A percentile compares a stretch with the other conserved stretches of the same genome.
These are phyloP conservation scores for Phoenix roebelenii DNA, from an alignment of 176 grass and related monocot genomes.

Conservation along the genomic window DNA sequence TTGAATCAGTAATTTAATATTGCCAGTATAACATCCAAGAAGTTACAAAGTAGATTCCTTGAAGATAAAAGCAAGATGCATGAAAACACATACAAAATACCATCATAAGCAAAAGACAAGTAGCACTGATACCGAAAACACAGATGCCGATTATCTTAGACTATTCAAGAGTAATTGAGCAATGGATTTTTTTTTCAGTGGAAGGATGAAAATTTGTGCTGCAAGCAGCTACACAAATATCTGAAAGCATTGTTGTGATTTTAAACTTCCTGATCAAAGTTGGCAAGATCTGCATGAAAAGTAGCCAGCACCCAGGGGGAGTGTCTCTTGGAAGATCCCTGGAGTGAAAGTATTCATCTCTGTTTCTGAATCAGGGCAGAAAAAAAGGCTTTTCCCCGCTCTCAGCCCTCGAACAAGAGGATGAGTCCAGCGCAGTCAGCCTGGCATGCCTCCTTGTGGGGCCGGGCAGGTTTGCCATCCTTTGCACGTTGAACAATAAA, in stretches of 20 bases:
- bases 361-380: slow-evolving; percentile 54
- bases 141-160: slow-evolving; percentile 42
- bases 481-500: slow-evolving; percentile 67
- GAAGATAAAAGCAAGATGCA: no score
- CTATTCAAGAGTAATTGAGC: slow-evolving; percentile 49
- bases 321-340: no score
- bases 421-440: slow-evolving; percentile 70
- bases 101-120: not conserved
- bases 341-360: slow-evolving; percentile 60
- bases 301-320: no score
- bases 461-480: slow-evolving; percentile 71
- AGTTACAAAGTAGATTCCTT: no score
- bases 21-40: no score
- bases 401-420: slow-evolving; percentile 60
- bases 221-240: no score
- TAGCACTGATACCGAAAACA: no score
- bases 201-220: no score
- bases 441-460: slow-evolving; percentile 78
- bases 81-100: no score
- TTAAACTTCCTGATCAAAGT: slow-evolving; percentile 57
- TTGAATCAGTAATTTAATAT: no score
- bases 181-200: slow-evolving; percentile 52
- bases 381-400: slow-evolving; percentile 45
- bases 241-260: no score
- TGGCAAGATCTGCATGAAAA: slow-evolving; percentile 46